phyloP scores from a whole-genome alignment of 495 filamentous ascomycete genomes.

The Aspergillus carlsbadensis region DNA sequence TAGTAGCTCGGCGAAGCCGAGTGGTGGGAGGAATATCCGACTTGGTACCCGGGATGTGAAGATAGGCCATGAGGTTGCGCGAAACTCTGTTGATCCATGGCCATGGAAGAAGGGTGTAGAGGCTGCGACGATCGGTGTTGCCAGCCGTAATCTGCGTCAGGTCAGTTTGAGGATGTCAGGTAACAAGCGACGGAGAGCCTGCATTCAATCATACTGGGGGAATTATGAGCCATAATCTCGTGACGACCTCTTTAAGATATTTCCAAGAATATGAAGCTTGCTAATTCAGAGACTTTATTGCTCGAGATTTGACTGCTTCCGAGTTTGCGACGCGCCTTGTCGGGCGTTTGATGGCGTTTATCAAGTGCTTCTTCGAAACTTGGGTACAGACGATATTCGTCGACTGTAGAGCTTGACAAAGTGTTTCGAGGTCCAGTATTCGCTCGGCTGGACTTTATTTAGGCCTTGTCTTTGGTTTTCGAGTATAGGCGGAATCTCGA shows the following conservation, averaged over 20 bases:
- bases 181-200: not conserved
- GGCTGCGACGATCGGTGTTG: constrained; percentile 22
- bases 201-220: constrained; percentile 22
- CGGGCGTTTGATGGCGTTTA: no score
- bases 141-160: constrained; percentile 24
- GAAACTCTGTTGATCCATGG: constrained; percentile 23
- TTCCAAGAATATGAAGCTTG: not conserved
- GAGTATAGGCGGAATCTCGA: no score
- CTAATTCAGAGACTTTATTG: no score
- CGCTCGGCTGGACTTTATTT: no score
- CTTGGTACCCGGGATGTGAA: constrained; percentile 15
- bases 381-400: no score
- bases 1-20: constrained; percentile 21
- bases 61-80: constrained; percentile 20
- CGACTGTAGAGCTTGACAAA: no score
- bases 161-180: constrained; percentile 10
- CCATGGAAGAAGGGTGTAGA: constrained; percentile 21
- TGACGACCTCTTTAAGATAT: no score
- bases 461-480: no score
- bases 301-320: no score
- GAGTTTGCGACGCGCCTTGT: no score
- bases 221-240: constrained; percentile 20
- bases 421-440: no score
- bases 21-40: constrained; percentile 17
- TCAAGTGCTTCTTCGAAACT: no score